Conservation (phyloP, 1,284 basidiomycete genomes). For the Thecaphora thlaspeos region DNA sequence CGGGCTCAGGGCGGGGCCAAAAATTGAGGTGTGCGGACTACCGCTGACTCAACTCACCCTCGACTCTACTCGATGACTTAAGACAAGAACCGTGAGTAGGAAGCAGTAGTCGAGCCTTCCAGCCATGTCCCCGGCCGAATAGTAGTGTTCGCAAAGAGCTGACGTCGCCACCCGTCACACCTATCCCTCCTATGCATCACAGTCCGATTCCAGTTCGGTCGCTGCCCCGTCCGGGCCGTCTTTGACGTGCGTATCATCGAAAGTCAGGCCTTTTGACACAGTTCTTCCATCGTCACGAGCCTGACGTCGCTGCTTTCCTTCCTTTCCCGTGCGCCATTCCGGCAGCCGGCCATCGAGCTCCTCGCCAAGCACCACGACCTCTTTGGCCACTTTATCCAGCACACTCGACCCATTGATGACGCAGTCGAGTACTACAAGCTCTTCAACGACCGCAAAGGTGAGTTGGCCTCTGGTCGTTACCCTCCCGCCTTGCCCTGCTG, state of each 20-base stretch:
- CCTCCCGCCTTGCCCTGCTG: not conserved
- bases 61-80: not conserved
- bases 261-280: not conserved
- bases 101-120: no score
- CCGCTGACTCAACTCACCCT: not conserved
- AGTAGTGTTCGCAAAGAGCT: no score
- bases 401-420: constrained; percentile 43
- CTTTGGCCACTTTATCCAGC: constrained; percentile 51
- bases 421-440: constrained; percentile 51
- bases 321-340: no score
- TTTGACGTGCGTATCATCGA: constrained; percentile 32
- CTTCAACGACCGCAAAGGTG: constrained; percentile 41
- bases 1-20: no score
- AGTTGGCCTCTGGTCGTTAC: not conserved
- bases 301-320: no score
- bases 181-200: no score
- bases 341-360: constrained; percentile 42
- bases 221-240: constrained; percentile 68
- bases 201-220: constrained; percentile 69
- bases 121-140: no score
- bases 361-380: constrained; percentile 43
- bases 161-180: no score
- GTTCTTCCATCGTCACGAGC: not conserved
- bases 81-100: constrained; percentile 67
- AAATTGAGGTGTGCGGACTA: no score